Evolutionary conservation across 139 green algal species (phyloP), one percentile per base, ranked within the genome.

Genomic region (Spirogloea muscicola): DNA sequence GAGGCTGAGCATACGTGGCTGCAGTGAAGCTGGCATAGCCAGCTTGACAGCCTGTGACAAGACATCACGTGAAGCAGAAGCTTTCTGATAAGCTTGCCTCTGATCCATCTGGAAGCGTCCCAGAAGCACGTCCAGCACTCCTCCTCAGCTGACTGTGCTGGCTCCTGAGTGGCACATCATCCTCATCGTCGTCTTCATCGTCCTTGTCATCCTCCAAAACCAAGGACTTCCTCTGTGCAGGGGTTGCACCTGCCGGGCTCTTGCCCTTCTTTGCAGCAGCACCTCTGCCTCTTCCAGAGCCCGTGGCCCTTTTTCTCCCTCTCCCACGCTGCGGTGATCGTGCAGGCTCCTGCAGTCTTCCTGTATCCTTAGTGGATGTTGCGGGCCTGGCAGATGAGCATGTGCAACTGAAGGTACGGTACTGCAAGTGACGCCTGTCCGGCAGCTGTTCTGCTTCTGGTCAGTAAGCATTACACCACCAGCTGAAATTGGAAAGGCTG

Each of bases 121-220:
- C n/a, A n/a, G n/a, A n/a, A n/a, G n/a, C n/a, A n/a, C n/a, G n/a
- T n/a, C n/a, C n/a, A 62, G 52, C 9, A 38, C 9, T 62, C 52
- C 52, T 62, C 52, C 6, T 33, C 7, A 31, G 40, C 52, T 62
- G 7, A 62, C n/a, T n/a, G n/a, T n/a, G n/a, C n/a, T n/a, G n/a
- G n/a, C n/a, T n/a, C n/a, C n/a, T n/a, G n/a, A n/a, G n/a, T n/a
- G n/a, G n/a, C n/a, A n/a, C n/a, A n/a, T n/a, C 38, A 62, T 39
- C 40, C 6, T 33, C 31, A 5, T 9, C 31, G 31, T 62, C 52
- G 7, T 21, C 52, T 6, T 31, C 31, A 62, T 62, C 52, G 6
- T 62, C 52, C 52, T 62, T 33, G 52, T 62, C 52, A 7, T 62
- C 52, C 52, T 62, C 52, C 52, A 62, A 31, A 21, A 62, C 40